Evolutionary conservation across 768 basidiomycete species (phyloP), one percentile per base, ranked within the genome.

Genomic region (Fibroporia radiculosa): DNA sequence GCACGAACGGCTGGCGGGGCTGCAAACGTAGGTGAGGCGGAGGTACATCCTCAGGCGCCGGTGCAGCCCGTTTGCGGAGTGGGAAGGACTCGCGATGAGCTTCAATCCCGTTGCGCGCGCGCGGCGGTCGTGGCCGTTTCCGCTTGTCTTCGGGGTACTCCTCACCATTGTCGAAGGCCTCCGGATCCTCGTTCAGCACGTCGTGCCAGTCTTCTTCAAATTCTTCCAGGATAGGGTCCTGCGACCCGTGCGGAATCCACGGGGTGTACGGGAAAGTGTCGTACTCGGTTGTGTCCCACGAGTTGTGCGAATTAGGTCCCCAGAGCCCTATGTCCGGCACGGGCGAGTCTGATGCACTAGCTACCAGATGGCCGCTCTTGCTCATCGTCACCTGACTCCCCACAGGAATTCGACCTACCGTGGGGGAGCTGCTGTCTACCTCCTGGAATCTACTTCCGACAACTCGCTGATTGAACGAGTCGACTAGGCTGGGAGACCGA

Each of bases 371-470:
- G 8, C 77, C 80, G 16, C 65, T 58, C 50, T 75, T 67, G 49
- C 76, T 76, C 22, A 76, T 61, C 10, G 70, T 65, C 26, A 84
- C 67, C 37, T 71, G 75, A 50, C 72, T 81, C 12, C 80, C 81
- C 4, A 82, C 58, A 1, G 80, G 78, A 13, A 84, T 58, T n/a
- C 71, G 75, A 6, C 77, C 78, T 42, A 75, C 74, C 7, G 72
- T 66, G 11, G 65, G 61, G 6, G 80, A 80, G 56, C 78, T 73
- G 25, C 78, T 71, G 53, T 78, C 77, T 40, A 81, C 74, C 58
- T 90, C 87, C 56, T 81, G 76, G 59, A 88, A 86, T 29, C 80
- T 74, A 51, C 79, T 79, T 2, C 82, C 83, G 37, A 80, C 68
- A 32, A 82, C 65, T 3, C 81, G 76, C 37, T 78, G 76, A 51